Base-by-base conservation (phyloP, 805 yeast genomes). In the Metschnikowia matae region DNA sequence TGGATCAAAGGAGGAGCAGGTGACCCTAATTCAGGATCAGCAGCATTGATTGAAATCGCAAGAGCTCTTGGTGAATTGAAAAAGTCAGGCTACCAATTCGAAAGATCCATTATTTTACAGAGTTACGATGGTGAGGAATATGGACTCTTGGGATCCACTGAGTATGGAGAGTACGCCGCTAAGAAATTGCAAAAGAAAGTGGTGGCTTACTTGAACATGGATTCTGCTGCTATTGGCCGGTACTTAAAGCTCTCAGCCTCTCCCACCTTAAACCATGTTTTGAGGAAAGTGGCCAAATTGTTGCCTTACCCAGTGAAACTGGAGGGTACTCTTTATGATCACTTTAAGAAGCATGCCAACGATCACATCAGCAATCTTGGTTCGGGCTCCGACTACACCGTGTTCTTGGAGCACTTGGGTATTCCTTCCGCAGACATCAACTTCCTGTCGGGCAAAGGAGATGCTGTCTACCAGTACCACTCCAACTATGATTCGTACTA, bases 91-190 rank as follows among this genome's bases (percentile, higher is more conserved):
- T 88, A 91, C 91, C 79, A 77, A 59, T 95, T 95, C 10, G 64
- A 79, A 46, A 72, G 94, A 59, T 80, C 90, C 0, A 83, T 89
- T 21, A 74, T 80, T 48, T 71, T 89, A 42, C 84, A 85, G 0
- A 82, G 87, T 29, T 89, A 90, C 90, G 96, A 89, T 66, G 95
- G 88, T 34, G 90, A 83, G 56, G 89, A 84, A 60, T 79, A 79
- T 54, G 92, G 87, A 0, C 68, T 82, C 48, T 56, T 88, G 31
- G 96, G 96, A 1, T 82, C 90, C 0, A 84, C 94, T 0, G 94
- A 88, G 59, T 86, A 77, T 70, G 89, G 84, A 5, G 92, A 87
- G 63, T 81, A 80, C 48, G 71, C 79, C 49, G 75, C 74, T 2
- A 61, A 70, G 23, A 60, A 60, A 31, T 64, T 87, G 34, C 69